These are phyloP conservation scores for Paxillus rubicundulus DNA, from an alignment of 768 basidiomycete genomes.

Conservation along the genomic window DNA sequence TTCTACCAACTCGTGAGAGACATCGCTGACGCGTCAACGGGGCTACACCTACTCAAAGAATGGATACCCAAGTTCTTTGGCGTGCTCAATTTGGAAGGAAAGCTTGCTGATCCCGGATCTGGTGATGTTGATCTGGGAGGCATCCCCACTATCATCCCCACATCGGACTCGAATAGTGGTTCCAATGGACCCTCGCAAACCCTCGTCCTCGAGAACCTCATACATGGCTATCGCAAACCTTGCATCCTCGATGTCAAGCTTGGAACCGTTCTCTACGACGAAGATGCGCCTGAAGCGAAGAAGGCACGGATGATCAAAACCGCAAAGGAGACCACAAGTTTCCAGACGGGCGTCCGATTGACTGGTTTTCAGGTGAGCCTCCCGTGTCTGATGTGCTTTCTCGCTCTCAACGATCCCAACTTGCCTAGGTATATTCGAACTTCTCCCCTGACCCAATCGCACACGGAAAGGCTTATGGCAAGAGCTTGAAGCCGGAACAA, in stretches of 20 bases:
- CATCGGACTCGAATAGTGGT: conserved; percentile 40
- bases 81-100: conserved; percentile 69
- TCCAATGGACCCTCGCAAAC: conserved; percentile 43
- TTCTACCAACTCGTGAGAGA: conserved; percentile 63
- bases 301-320: conserved; percentile 69
- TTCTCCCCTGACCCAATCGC: conserved; percentile 50
- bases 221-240: conserved; percentile 70
- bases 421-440: conserved; percentile 68
- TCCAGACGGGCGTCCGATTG: conserved; percentile 73
- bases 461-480: conserved; percentile 78
- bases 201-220: conserved; percentile 83
- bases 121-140: not conserved
- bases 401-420: not conserved
- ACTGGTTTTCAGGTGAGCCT: conserved; percentile 84
- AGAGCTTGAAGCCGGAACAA: conserved; percentile 62
- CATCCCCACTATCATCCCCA: conserved; percentile 22
- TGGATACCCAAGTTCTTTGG: conserved; percentile 81
- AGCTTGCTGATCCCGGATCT: conserved; percentile 15
- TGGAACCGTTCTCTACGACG: conserved; percentile 84
- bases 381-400: not conserved
- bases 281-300: conserved; percentile 67
- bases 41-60: conserved; percentile 36
- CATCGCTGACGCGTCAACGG: conserved; percentile 25
- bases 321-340: conserved; percentile 69
- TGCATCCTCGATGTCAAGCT: conserved; percentile 93